phyloP scores from a whole-genome alignment of 441 rosid genomes.

The Cnidoscolus chayamansa region DNA sequence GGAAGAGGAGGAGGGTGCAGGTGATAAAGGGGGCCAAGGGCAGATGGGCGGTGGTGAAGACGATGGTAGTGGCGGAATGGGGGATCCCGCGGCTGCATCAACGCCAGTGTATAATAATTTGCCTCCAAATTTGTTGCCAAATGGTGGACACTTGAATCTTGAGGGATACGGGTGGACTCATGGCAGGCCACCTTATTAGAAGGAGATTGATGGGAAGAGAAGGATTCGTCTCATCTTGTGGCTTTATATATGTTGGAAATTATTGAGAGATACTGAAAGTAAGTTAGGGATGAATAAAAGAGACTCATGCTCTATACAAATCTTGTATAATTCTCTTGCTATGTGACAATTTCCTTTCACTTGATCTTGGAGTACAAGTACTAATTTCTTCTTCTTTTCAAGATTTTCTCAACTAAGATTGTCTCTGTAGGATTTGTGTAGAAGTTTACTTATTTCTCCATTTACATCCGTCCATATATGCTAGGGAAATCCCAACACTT shows the following conservation, averaged over 20 bases:
- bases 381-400: neutral
- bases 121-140: slow-evolving; percentile 49
- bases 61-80: slow-evolving; percentile 32
- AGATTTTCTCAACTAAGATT: too few species aligned
- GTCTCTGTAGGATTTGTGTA: too few species aligned
- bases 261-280: neutral
- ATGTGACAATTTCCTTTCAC: slow-evolving; percentile 9
- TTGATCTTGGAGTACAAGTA: neutral
- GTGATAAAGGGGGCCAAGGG: slow-evolving; percentile 22
- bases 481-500: too few species aligned
- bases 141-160: slow-evolving; percentile 60
- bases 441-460: too few species aligned
- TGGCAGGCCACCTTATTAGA: slow-evolving; percentile 42
- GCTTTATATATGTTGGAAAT: too few species aligned
- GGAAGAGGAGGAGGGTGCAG: slow-evolving; percentile 44
- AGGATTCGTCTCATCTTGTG: too few species aligned
- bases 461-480: too few species aligned
- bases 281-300: slow-evolving; percentile 16
- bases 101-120: slow-evolving; percentile 35
- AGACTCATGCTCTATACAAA: neutral
- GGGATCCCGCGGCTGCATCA: slow-evolving; percentile 29
- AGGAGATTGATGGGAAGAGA: too few species aligned
- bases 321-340: slow-evolving; percentile 15
- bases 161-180: slow-evolving; percentile 71
- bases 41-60: slow-evolving; percentile 38